Conservation (phyloP, 2,329 filamentous ascomycete species). For the Xylariaceae sp. region DNA sequence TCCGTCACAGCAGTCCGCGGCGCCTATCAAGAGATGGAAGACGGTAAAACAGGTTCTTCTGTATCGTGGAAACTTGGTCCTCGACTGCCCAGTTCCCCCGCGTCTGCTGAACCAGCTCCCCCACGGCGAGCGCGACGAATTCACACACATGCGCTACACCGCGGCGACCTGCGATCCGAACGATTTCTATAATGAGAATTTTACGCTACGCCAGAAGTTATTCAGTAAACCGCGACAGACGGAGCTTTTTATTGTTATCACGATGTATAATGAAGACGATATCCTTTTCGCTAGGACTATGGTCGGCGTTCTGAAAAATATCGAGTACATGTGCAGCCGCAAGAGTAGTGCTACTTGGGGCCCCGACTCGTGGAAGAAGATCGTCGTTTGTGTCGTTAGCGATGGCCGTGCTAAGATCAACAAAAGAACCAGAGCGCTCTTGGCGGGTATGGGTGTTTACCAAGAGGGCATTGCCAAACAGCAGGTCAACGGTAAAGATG, state of each 20-base stretch:
- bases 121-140: conserved; percentile 87
- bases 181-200: conserved; percentile 82
- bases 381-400: conserved; percentile 93
- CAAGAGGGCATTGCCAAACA: conserved; percentile 98
- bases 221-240: conserved; percentile 80
- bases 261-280: conserved; percentile 99
- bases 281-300: conserved; percentile 95
- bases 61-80: conserved; percentile 92
- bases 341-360: conserved; percentile 94
- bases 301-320: conserved; percentile 98
- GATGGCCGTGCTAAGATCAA: conserved; percentile 94
- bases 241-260: conserved; percentile 92
- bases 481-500: conserved; percentile 92
- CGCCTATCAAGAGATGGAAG: conserved; percentile 82
- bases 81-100: conserved; percentile 93
- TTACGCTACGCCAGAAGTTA: conserved; percentile 88
- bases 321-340: conserved; percentile 90
- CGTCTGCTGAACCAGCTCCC: conserved; percentile 80
- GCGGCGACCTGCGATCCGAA: conserved; percentile 97
- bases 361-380: conserved; percentile 97
- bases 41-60: conserved; percentile 98
- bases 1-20: conserved; percentile 39
- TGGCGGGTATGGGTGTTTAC: conserved; percentile 92
- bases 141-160: conserved; percentile 94
- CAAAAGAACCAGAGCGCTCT: conserved; percentile 76